Conservation (phyloP, 2,329 filamentous ascomycete genomes). For the Hypoxylon sp. region DNA sequence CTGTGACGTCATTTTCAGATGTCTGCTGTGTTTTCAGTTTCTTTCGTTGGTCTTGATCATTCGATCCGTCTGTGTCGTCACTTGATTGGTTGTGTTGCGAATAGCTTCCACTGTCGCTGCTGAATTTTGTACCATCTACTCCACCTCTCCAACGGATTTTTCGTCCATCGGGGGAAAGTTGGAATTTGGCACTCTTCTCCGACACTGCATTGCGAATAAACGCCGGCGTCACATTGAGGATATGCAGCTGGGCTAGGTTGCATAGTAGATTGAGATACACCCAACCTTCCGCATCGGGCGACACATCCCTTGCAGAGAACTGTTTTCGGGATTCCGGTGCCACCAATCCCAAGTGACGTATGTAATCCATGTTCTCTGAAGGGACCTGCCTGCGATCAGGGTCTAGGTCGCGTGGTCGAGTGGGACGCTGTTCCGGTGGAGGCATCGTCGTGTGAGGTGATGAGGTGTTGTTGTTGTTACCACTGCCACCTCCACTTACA, state of each 20-base stretch:
- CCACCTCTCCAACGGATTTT: conserved; percentile 84
- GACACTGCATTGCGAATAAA: conserved; percentile 78
- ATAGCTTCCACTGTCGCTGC: conserved; percentile 66
- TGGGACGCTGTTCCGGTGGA: conserved; percentile 76
- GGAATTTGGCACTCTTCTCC: conserved; percentile 77
- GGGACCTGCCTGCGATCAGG: conserved; percentile 79
- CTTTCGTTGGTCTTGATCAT: conserved; percentile 55
- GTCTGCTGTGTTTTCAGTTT: conserved; percentile 53
- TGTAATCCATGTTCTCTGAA: conserved; percentile 80
- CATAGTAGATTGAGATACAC: conserved; percentile 82
- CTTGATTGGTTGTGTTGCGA: conserved; percentile 58
- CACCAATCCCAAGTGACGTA: conserved; percentile 74
- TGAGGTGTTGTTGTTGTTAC: conserved; percentile 48
- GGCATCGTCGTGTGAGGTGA: conserved; percentile 50
- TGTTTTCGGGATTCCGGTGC: conserved; percentile 63
- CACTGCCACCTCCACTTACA: conserved; percentile 37
- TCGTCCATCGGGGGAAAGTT: conserved; percentile 78
- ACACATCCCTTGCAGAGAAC: conserved; percentile 58
- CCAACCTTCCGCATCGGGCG: conserved; percentile 76
- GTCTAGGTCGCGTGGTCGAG: conserved; percentile 78
- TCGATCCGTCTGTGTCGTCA: conserved; percentile 57
- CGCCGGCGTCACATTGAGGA: conserved; percentile 80
- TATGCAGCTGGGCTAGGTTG: conserved; percentile 85
- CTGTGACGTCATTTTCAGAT: conserved; percentile 49
- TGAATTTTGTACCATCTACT: conserved; percentile 68